These are phyloP conservation scores for Pythium plurisporium DNA, from an alignment of 352 stramenopile genomes.

Conservation along the genomic window DNA sequence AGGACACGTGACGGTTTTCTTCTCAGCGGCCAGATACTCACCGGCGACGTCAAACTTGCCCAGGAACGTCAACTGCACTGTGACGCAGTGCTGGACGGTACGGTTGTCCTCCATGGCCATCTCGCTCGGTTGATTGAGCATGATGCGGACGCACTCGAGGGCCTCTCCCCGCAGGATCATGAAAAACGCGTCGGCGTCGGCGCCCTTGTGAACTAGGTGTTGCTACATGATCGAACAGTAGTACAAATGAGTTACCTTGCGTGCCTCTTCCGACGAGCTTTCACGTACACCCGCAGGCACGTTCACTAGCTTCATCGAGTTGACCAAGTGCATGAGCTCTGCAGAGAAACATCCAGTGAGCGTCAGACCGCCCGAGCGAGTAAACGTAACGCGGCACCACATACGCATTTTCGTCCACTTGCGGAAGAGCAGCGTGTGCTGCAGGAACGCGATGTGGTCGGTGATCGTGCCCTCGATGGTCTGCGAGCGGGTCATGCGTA, in stretches of 20 bases:
- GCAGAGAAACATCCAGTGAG: background rate
- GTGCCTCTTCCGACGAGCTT: background rate
- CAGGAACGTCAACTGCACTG: slow-evolving; percentile 70
- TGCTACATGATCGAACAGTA: no score
- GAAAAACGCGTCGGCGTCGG: slow-evolving; percentile 76
- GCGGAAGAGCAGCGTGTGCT: slow-evolving; percentile 73
- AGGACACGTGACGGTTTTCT: slow-evolving; percentile 59
- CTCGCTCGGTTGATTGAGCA: slow-evolving; percentile 52
- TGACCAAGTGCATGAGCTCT: slow-evolving; percentile 84
- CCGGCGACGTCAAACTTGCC: slow-evolving; percentile 78
- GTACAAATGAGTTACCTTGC: no score
- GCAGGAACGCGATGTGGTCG: slow-evolving; percentile 79
- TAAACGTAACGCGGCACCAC: no score
- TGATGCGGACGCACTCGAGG: slow-evolving; percentile 63
- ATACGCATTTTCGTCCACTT: slow-evolving; percentile 84
- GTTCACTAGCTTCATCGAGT: slow-evolving; percentile 77
- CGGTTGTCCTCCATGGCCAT: slow-evolving; percentile 28
- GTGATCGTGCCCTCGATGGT: slow-evolving; percentile 80
- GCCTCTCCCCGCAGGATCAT: slow-evolving; percentile 68
- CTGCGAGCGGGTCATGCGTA: slow-evolving; percentile 78
- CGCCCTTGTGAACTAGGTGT: slow-evolving; percentile 72
- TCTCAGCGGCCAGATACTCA: slow-evolving; percentile 71
- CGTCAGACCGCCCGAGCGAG: no score
- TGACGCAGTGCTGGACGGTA: slow-evolving; percentile 56
- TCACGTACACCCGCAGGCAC: slow-evolving; percentile 44